Conservation (phyloP, 371 early-diverging fungal genomes). For the Dichotomocladium elegans region DNA sequence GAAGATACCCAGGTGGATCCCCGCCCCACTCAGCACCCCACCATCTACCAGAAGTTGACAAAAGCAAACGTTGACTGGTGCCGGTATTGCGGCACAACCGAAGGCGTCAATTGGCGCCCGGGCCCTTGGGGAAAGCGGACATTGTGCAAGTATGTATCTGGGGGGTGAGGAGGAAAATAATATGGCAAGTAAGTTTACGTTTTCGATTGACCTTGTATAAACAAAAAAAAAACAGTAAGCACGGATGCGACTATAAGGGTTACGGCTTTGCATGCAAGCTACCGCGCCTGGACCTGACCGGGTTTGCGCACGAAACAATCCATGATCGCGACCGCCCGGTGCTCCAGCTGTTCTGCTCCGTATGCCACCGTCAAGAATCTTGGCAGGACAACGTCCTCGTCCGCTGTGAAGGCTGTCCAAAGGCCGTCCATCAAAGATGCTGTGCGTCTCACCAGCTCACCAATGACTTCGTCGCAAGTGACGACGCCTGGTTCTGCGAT, state of each 20-base stretch:
- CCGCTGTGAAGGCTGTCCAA: constrained; percentile 85
- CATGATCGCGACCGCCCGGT: constrained; percentile 80
- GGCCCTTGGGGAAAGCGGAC: constrained; percentile 95
- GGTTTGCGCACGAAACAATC: constrained; percentile 70
- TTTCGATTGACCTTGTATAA: constrained; percentile 6
- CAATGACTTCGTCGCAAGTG: constrained; percentile 41
- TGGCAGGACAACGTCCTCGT: constrained; percentile 63
- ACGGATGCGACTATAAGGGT: constrained; percentile 93
- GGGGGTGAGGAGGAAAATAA: background rate
- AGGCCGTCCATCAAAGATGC: constrained; percentile 79
- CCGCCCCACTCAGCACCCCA: constrained; percentile 27
- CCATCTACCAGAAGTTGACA: constrained; percentile 66
- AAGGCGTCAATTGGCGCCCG: constrained; percentile 90
- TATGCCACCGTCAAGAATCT: constrained; percentile 74
- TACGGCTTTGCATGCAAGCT: constrained; percentile 89
- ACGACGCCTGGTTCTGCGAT: constrained; percentile 74
- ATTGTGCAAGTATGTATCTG: constrained; percentile 74
- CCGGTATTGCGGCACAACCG: constrained; percentile 91
- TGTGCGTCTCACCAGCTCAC: constrained; percentile 32
- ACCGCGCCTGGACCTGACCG: constrained; percentile 80
- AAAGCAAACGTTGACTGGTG: constrained; percentile 81
- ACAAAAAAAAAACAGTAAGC: too few species aligned
- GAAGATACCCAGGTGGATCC: background rate
- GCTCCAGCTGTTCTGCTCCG: constrained; percentile 81
- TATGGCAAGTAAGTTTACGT: background rate